Evolutionary conservation across 1,139 yeast genomes (phyloP), one percentile per base, ranked within the genome.

Genomic region (Pichia sp.): DNA sequence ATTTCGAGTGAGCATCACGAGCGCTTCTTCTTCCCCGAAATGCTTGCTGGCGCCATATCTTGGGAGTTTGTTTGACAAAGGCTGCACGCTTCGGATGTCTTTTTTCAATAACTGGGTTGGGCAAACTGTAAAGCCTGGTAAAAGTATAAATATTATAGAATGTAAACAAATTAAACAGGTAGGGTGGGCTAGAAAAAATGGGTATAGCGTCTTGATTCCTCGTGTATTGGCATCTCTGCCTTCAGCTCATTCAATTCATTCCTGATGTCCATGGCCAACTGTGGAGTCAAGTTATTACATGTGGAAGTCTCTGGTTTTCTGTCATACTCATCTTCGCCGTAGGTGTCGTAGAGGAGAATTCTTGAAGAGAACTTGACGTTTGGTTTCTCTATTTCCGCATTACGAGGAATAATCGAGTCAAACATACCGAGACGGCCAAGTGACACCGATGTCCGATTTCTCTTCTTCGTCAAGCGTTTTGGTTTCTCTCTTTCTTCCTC

Each of bases 261-360:
- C 72, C 85, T 87, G 65, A 93, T 90, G 71, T 84, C 84, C 70
- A 88, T 93, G 0, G 97, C 98, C 67, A 92, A 74, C 53, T 80
- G 75, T 5, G 98, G 97, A 1, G 97, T 92, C 70, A 92, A 76
- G 67, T 87, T 90, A 70, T 92, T 90, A 73, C 98, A 92, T 1
- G 98, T 90, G 5, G 96, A 96, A 46, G 86, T 78, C 61, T 90
- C 98, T 0, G 98, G 97, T 61, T 87, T 90, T 64, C 99, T 82
- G 69, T 93, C 98, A 68, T 93, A 93, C 62, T 89, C 97, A 16
- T 81, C 84, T 49, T 86, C 85, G 58, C 87, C 81, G 69, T 87
- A 90, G 0, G 97, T 93, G 60, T 90, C 96, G 70, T 85, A 93
- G 50, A 93, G 78, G 11, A 90, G 81, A 60, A 93, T 89, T 64